Percentiles rank a stretch among this genome's conserved stretches.
Evolutionary conservation across 352 stramenopile species (phyloP).

Genomic region (Peronospora destructor): DNA sequence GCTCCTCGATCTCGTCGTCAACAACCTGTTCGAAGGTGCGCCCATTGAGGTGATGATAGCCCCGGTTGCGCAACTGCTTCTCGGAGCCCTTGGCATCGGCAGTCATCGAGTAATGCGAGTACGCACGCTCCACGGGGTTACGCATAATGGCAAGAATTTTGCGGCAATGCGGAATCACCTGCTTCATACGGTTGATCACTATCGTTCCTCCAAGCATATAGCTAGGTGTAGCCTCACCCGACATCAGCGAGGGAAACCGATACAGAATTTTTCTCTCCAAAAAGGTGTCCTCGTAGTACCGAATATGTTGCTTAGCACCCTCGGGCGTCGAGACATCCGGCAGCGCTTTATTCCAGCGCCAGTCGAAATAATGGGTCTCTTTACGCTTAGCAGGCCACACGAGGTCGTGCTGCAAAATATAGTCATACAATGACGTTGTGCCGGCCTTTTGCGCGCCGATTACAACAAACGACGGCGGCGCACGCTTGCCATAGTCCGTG

Average conservation of each 20-base stretch:
- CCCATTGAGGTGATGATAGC: slow-evolving; percentile 56
- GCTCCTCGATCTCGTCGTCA: slow-evolving; percentile 59
- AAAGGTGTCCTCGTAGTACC: slow-evolving; percentile 75
- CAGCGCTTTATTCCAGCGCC: slow-evolving; percentile 89
- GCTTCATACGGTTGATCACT: slow-evolving; percentile 70
- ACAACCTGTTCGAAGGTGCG: slow-evolving; percentile 70
- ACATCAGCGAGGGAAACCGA: slow-evolving; percentile 86
- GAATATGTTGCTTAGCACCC: slow-evolving; percentile 47
- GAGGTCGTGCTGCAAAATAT: slow-evolving; percentile 94
- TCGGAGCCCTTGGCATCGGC: slow-evolving; percentile 64
- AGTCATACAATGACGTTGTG: slow-evolving; percentile 96
- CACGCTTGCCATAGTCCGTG: slow-evolving; percentile 62
- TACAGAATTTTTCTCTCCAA: slow-evolving; percentile 79
- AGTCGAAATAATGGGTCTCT: slow-evolving; percentile 98
- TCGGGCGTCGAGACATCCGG: slow-evolving; percentile 44
- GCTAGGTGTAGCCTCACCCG: slow-evolving; percentile 89
- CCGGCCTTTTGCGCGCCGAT: slow-evolving; percentile 95
- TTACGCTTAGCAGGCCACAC: slow-evolving; percentile 86
- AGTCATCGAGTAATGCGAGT: slow-evolving; percentile 88
- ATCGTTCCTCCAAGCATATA: slow-evolving; percentile 82
- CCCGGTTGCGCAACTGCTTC: slow-evolving; percentile 73
- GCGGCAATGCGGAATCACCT: slow-evolving; percentile 65
- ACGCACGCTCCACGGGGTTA: slow-evolving; percentile 76
- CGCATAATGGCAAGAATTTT: slow-evolving; percentile 85
- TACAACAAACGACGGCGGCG: slow-evolving; percentile 90